Evolutionary conservation across 805 yeast species (phyloP), one percentile per base, ranked within the genome.

Genomic region (Priceomyces melissophilus): DNA sequence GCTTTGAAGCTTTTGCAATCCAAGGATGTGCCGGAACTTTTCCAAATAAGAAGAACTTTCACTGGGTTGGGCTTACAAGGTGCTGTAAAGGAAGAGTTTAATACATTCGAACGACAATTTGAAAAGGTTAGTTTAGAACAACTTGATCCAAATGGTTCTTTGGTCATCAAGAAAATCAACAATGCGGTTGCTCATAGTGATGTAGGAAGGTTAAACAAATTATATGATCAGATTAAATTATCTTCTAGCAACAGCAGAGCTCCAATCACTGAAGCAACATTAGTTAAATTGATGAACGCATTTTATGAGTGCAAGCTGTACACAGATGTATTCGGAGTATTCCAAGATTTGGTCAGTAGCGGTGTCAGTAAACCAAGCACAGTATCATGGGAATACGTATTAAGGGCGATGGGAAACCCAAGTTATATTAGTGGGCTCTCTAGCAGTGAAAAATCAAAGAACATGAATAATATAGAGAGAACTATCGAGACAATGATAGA

Each of bases 371-470:
- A 47, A 17, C 79, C 79, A n/a, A 57, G 72, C 3, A 49, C 69
- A n/a, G 48, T 58, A 0, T 57, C 79, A 1, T 85, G 88, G 88
- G 80, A 81, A 39, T 69, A 75, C 38, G 67, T 83, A 23, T 60
- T 85, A 38, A 63, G 72, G 38, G 68, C 83, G 1, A 69, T 73
- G 53, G 67, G 71, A 7, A 63, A 58, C 44, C 63, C 71, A 3
- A 44, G 47, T 4, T 48, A 54, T 28, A 49, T 65, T 11, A 40
- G 40, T 2, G 40, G 37, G 3, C 55, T 71, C 47, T 39, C 47
- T 57, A 15, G 66, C 56, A 32, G 48, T 50, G 4, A 61, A 60
- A 42, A 67, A 58, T 34, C 58, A 56, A 34, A 39, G 35, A 12
- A 44, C 52, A 39, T 36, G 10, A 34, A 33, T 10, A 59, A 52